Evolutionary conservation across 1,139 yeast genomes (phyloP).

Genomic region (Casaregolazyma lundiana): DNA sequence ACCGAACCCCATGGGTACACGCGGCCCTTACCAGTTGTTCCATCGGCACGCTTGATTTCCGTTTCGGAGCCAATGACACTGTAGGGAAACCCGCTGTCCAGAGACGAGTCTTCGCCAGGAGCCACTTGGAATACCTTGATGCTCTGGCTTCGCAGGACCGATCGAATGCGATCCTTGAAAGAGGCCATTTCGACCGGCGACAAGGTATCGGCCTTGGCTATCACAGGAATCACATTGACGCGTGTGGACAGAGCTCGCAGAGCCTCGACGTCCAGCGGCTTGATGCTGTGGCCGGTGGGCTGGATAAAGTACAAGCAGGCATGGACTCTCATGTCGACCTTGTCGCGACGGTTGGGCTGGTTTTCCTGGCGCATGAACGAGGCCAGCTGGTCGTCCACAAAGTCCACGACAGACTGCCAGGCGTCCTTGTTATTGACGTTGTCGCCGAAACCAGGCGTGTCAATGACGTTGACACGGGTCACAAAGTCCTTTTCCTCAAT

Average conservation of each 20-base stretch:
- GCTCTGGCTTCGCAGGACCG: slow-evolving; percentile 86
- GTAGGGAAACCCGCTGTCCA: slow-evolving; percentile 91
- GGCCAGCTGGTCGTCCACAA: slow-evolving; percentile 96
- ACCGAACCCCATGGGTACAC: slow-evolving; percentile 97
- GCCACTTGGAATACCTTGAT: slow-evolving; percentile 82
- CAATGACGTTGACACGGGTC: slow-evolving; percentile 81
- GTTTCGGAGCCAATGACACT: slow-evolving; percentile 89
- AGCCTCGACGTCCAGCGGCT: slow-evolving; percentile 90
- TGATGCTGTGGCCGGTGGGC: slow-evolving; percentile 92
- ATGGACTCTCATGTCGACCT: slow-evolving; percentile 78
- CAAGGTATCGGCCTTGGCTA: slow-evolving; percentile 92
- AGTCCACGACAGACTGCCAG: slow-evolving; percentile 92
- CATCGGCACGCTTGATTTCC: slow-evolving; percentile 72
- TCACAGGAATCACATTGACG: slow-evolving; percentile 90
- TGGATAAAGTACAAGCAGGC: slow-evolving; percentile 93
- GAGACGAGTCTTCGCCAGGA: slow-evolving; percentile 33
- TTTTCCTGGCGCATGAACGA: slow-evolving; percentile 93
- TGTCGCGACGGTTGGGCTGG: slow-evolving; percentile 69
- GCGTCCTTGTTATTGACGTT: slow-evolving; percentile 88
- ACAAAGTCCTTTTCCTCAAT: slow-evolving; percentile 89
- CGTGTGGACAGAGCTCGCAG: slow-evolving; percentile 85
- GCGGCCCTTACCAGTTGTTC: slow-evolving; percentile 79
- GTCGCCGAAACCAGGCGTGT: slow-evolving; percentile 98
- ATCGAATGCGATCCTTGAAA: slow-evolving; percentile 81
- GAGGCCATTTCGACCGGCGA: slow-evolving; percentile 74